These are phyloP conservation scores for Peterozyma toletana DNA, from an alignment of 805 yeast genomes.

Conservation along the genomic window DNA sequence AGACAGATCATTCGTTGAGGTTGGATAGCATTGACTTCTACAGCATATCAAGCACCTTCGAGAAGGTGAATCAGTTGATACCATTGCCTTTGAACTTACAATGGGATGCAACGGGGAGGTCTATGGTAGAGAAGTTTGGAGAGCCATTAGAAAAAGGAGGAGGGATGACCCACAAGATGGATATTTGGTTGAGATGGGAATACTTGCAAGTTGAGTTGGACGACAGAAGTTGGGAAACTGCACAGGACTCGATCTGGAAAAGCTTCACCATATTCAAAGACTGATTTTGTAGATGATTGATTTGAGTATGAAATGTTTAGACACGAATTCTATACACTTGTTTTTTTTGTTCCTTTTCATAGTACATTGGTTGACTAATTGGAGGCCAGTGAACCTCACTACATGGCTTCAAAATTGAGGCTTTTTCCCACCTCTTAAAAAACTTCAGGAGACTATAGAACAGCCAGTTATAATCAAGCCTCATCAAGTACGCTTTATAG, in stretches of 20 bases:
- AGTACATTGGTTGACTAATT: no score
- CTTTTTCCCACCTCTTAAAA: no score
- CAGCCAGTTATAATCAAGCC: no score
- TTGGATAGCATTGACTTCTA: constrained; percentile 7
- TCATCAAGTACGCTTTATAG: no score
- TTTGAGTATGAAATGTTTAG: no score
- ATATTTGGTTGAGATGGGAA: constrained; percentile 33
- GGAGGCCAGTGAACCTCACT: no score
- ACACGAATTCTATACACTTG: no score
- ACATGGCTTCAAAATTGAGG: no score
- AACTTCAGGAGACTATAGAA: no score
- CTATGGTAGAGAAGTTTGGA: constrained; percentile 24
- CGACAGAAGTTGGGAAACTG: constrained; percentile 28
- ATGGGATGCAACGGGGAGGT: constrained; percentile 17
- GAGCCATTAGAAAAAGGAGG: constrained; percentile 36
- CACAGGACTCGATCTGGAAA: constrained; percentile 19
- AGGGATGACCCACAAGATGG: constrained; percentile 22
- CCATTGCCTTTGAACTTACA: constrained; percentile 15
- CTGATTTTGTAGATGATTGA: no score
- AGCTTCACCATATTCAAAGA: constrained; percentile 20
- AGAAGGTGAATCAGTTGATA: not conserved
- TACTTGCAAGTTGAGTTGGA: constrained; percentile 26
- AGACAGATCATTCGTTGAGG: not conserved
- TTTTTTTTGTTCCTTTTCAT: no score
- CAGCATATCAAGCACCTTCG: not conserved